Evolutionary conservation across 345 rosid genomes (phyloP).

Genomic region (Syzygium jambos): DNA sequence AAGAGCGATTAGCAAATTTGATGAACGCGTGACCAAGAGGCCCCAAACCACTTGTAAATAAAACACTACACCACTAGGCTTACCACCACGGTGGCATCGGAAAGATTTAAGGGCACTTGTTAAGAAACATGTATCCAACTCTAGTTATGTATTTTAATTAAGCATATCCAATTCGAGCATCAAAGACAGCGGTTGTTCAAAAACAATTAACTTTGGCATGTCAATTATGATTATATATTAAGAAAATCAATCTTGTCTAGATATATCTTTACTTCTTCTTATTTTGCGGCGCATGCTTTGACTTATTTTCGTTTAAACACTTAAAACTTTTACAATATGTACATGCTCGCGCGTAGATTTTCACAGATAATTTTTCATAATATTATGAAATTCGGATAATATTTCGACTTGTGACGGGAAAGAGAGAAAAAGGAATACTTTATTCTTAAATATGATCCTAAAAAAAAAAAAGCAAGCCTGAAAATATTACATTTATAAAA

Average conservation of each 20-base stretch:
- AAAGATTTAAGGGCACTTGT: background rate
- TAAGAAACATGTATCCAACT: background rate
- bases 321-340: background rate
- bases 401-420: background rate
- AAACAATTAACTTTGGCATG: background rate
- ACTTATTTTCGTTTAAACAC: background rate
- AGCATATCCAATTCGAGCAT: background rate
- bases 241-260: background rate
- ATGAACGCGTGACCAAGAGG: background rate
- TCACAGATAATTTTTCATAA: background rate
- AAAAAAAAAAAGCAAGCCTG: background rate
- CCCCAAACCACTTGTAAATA: background rate
- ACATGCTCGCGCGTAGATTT: background rate
- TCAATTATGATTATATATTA: background rate
- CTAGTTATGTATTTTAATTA: background rate
- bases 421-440: background rate
- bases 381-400: background rate
- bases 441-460: background rate
- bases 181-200: background rate
- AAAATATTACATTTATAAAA: background rate
- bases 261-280: background rate
- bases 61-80: background rate
- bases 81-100: background rate
- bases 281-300: background rate
- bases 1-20: background rate